phyloP scores from a whole-genome alignment of 208 protist genomes.

The Wallacemonas sp. region DNA sequence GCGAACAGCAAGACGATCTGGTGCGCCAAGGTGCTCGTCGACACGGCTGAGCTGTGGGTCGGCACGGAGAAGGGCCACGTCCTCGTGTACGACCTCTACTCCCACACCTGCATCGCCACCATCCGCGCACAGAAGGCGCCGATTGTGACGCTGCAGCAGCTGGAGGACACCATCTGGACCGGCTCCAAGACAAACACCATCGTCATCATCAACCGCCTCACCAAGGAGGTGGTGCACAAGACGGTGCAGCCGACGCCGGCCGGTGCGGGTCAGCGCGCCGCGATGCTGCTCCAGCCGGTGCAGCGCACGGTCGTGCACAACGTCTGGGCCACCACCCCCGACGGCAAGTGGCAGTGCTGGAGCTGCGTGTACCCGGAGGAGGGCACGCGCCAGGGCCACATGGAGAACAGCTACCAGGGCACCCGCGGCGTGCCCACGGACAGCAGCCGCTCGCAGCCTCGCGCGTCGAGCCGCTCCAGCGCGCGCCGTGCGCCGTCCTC shows the following conservation, averaged over 20 bases:
- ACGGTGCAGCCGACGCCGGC: conserved; percentile 32
- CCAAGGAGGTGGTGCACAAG: conserved; percentile 38
- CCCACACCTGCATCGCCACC: conserved; percentile 31
- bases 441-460: conserved; percentile 11
- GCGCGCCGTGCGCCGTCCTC: conserved; percentile 22
- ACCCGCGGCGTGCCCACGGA: neutral
- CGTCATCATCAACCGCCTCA: conserved; percentile 48
- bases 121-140: conserved; percentile 51
- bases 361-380: conserved; percentile 31
- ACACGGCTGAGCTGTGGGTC: conserved; percentile 63
- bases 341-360: conserved; percentile 58
- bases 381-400: conserved; percentile 12
- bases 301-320: conserved; percentile 42
- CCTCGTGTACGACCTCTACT: conserved; percentile 59
- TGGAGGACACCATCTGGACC: conserved; percentile 69
- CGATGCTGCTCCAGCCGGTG: conserved; percentile 40
- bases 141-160: conserved; percentile 43
- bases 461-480: conserved; percentile 16
- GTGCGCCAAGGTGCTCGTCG: conserved; percentile 32
- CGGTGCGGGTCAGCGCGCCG: conserved; percentile 16
- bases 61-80: conserved; percentile 56
- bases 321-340: conserved; percentile 38
- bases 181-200: conserved; percentile 68
- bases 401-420: conserved; percentile 14
- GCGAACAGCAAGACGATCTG: conserved; percentile 36